Conservation (phyloP, 345 rosid species). For the Clausena lansium region DNA sequence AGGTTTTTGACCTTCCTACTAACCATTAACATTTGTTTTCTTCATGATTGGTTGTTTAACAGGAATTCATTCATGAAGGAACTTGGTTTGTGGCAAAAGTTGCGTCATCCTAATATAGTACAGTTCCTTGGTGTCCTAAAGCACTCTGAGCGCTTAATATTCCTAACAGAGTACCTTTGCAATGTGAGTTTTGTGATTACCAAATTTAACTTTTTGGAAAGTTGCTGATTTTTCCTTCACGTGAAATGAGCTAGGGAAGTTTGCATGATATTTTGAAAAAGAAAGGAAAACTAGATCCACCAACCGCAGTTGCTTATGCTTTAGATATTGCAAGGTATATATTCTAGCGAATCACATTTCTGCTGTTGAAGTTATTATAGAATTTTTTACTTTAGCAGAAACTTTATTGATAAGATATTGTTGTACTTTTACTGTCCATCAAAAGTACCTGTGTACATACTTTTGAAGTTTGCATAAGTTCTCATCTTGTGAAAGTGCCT, state of each 20-base stretch:
- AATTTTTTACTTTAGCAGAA: neutral
- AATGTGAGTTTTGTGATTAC: conserved; percentile 37
- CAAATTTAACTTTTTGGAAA: neutral
- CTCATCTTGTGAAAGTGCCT: neutral
- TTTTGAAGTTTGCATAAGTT: neutral
- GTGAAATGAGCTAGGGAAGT: conserved; percentile 45
- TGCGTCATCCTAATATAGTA: conserved; percentile 70
- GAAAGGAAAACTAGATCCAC: conserved; percentile 51
- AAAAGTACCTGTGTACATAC: neutral
- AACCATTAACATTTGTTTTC: conserved; percentile 11
- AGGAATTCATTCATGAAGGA: conserved; percentile 54
- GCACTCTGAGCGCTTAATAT: conserved; percentile 52
- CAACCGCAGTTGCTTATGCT: conserved; percentile 53
- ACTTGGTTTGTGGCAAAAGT: conserved; percentile 59
- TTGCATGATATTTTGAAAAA: conserved; percentile 53
- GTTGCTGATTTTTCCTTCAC: conserved; percentile 18
- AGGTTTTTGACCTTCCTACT: neutral
- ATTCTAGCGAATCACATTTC: neutral
- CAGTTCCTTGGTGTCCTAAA: conserved; percentile 71
- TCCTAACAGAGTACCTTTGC: conserved; percentile 60
- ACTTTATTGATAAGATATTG: neutral
- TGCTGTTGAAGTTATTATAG: conserved; percentile 5
- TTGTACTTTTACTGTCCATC: neutral
- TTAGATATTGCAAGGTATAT: conserved; percentile 68
- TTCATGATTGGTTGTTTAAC: conserved; percentile 2